phyloP scores from a whole-genome alignment of 169 alveolate species.

The Cryptosporidium felis region DNA sequence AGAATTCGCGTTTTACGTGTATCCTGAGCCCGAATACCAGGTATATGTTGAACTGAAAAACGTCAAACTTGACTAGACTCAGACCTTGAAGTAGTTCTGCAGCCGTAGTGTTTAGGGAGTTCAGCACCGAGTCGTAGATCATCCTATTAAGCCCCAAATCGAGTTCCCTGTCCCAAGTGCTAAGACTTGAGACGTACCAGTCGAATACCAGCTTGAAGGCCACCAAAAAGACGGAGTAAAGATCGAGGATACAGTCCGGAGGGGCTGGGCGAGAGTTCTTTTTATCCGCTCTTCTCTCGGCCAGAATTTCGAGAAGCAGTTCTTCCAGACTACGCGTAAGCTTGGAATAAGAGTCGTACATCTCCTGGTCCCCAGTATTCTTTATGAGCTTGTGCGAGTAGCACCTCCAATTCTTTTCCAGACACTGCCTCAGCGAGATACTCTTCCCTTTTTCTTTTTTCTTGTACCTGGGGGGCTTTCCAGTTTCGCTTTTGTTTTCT shows the following conservation, averaged over 20 bases:
- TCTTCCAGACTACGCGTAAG: constrained; percentile 9
- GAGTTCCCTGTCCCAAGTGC: background rate
- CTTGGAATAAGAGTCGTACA: constrained; percentile 21
- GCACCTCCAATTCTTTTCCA: constrained; percentile 40
- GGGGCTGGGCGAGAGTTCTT: background rate
- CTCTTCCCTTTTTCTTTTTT: background rate
- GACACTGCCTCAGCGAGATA: background rate
- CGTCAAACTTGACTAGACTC: constrained; percentile 12
- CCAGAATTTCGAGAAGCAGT: background rate
- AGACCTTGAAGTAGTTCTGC: background rate
- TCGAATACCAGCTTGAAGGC: background rate
- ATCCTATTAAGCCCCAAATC: constrained; percentile 25
- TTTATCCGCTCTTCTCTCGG: background rate
- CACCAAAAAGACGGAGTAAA: constrained; percentile 9
- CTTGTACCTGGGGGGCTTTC: background rate
- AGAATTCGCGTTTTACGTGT: background rate
- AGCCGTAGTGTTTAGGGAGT: background rate
- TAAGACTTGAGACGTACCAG: constrained; percentile 15
- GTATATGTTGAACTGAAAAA: constrained; percentile 13
- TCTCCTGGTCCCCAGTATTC: constrained; percentile 34
- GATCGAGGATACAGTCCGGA: constrained; percentile 32
- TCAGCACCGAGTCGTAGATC: background rate
- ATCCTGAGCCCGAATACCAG: background rate
- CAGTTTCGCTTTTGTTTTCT: background rate
- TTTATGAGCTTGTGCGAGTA: constrained; percentile 51